Evolutionary conservation across 1,284 basidiomycete genomes (phyloP), one percentile per base, ranked within the genome.

Genomic region (Ustilago loliicola): DNA sequence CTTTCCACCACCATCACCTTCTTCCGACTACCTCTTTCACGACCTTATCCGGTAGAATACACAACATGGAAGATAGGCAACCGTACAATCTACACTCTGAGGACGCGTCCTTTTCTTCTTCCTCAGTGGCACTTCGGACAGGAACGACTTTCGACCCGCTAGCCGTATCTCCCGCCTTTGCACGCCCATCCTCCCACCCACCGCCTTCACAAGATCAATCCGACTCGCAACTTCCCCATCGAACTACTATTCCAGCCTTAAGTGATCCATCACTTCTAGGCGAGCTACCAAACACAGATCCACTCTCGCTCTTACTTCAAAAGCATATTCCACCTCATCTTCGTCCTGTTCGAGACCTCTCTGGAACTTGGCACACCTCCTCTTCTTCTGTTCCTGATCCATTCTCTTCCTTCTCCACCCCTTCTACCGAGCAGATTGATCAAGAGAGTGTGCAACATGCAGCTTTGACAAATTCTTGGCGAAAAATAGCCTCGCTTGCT

Each of bases 281-380:
- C 50, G 69, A 75, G 50, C 57, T 79, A 2, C 77, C 77, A 0
- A 69, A 66, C 4, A 72, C 70, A 5, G 79, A 80, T 42, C 61
- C 76, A 19, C 67, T 80, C 21, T 58, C 66, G 0, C 58, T 60
- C 4, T 52, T 80, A 9, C 61, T 80, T 3, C 61, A 64, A 38
- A 80, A 80, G 38, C 79, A 80, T 40, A 63, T 78, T 1, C 67
- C 76, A 4, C 61, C 72, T 1, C 66, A 76, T 47, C 10, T 69
- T 1, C 69, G 79, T 19, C 76, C 76, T 3, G 54, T 42, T 1
- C 74, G 78, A 27, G 75, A 80, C 21, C 66, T 75, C 1, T 66
- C 64, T 1, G 76, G 76, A 0, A 11, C 53, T 0, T 80, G 76
- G 66, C 56, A 62, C 23, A 23, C 61, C n/a, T 27, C 38, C 19